These are phyloP conservation scores for Nicotiana sylvestris DNA, from an alignment of 257 asterid genomes.

Conservation along the genomic window DNA sequence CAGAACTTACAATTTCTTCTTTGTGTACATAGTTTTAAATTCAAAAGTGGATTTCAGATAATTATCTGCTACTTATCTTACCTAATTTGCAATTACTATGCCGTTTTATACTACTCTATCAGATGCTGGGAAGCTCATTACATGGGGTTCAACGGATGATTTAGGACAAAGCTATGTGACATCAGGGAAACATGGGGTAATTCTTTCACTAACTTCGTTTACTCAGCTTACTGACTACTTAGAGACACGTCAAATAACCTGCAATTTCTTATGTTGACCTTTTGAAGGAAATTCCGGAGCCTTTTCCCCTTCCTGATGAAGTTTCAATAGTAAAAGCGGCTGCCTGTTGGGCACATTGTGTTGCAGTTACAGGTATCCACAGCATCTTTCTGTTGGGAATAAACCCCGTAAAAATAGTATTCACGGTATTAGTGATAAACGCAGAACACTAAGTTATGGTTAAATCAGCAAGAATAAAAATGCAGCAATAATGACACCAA, in stretches of 20 bases:
- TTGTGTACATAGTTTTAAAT: not conserved
- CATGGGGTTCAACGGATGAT: conserved; percentile 98
- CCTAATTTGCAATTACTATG: not conserved
- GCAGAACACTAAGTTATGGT: too few relatives aligned
- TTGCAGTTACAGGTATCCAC: conserved; percentile 66
- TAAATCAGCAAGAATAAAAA: too few relatives aligned
- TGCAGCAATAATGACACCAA: too few relatives aligned
- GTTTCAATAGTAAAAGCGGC: conserved; percentile 60
- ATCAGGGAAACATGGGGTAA: conserved; percentile 97
- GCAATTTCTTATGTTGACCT: conserved; percentile 28
- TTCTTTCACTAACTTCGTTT: not conserved
- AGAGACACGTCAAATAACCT: conserved; percentile 23
- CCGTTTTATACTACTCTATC: conserved; percentile 17
- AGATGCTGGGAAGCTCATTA: conserved; percentile 90
- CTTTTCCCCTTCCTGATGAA: conserved; percentile 89
- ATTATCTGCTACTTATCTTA: not conserved
- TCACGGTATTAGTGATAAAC: too few relatives aligned
- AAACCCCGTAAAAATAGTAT: too few relatives aligned
- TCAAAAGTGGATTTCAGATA: not conserved
- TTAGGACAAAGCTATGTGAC: conserved; percentile 93
- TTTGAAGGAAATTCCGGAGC: conserved; percentile 96
- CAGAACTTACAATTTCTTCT: not conserved
- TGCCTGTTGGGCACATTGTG: conserved; percentile 98
- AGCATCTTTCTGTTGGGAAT: not conserved
- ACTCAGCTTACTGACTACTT: not conserved